These are phyloP conservation scores for Coemansia sp. DNA, from an alignment of 192 early-diverging fungal species.

Conservation along the genomic window DNA sequence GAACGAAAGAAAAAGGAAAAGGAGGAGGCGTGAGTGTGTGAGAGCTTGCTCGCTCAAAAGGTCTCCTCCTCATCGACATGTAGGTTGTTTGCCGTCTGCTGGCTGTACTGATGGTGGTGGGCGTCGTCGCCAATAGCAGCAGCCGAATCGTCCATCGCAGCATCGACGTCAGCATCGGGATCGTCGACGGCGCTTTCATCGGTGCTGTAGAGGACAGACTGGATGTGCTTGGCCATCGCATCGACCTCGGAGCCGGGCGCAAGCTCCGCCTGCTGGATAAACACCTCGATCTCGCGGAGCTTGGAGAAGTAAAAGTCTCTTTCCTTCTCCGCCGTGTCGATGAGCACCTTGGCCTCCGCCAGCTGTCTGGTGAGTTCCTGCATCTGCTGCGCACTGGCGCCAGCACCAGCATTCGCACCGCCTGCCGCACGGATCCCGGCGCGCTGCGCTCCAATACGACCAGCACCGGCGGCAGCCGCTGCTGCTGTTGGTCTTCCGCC, in stretches of 20 bases:
- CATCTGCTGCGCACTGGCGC: slow-evolving; percentile 62
- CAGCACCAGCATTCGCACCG: slow-evolving; percentile 29
- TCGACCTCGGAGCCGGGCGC: slow-evolving; percentile 55
- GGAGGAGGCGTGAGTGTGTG: neutral
- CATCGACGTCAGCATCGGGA: neutral
- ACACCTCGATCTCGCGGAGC: slow-evolving; percentile 90
- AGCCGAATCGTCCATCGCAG: neutral
- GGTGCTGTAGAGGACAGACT: slow-evolving; percentile 90
- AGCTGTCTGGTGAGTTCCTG: slow-evolving; percentile 77
- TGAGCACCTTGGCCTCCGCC: slow-evolving; percentile 77
- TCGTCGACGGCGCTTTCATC: slow-evolving; percentile 54
- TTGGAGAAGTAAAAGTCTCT: slow-evolving; percentile 97
- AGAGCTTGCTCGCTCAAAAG: slow-evolving; percentile 17
- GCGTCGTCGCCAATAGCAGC: slow-evolving; percentile 10
- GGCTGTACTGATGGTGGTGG: slow-evolving; percentile 23
- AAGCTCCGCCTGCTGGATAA: slow-evolving; percentile 78
- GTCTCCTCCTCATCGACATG: slow-evolving; percentile 51
- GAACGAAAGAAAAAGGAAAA: neutral
- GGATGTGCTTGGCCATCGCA: slow-evolving; percentile 72
- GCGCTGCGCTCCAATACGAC: slow-evolving; percentile 9
- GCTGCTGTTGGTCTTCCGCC: slow-evolving; percentile 46
- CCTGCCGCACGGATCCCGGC: slow-evolving; percentile 21
- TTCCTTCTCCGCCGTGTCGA: slow-evolving; percentile 94
- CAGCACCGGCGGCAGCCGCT: neutral
- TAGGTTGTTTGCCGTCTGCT: slow-evolving; percentile 18